These are phyloP conservation scores for Candida manassasensis DNA, from an alignment of 805 yeast species.

Conservation along the genomic window DNA sequence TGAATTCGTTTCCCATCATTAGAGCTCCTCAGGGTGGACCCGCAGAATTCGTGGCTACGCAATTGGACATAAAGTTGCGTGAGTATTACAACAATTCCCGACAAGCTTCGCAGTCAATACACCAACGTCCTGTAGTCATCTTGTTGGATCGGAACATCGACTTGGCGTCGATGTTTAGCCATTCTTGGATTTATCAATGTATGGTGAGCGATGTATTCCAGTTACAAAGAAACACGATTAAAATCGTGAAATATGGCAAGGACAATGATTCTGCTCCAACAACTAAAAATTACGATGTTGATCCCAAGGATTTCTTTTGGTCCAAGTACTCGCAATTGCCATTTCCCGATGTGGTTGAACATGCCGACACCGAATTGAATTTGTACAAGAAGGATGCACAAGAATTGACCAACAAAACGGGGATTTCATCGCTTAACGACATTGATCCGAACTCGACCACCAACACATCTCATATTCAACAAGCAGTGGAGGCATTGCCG, in stretches of 20 bases:
- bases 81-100: conserved; percentile 77
- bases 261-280: conserved; percentile 24
- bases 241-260: conserved; percentile 39
- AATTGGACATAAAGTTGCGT: conserved; percentile 75
- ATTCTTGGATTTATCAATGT: conserved; percentile 97
- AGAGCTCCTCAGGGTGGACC: conserved; percentile 92
- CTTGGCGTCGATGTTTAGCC: conserved; percentile 89
- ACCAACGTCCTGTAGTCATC: conserved; percentile 71
- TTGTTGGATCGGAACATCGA: conserved; percentile 86
- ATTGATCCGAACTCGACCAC: conserved; percentile 51
- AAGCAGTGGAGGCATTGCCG: conserved; percentile 88
- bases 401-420: conserved; percentile 74
- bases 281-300: conserved; percentile 75
- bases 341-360: conserved; percentile 98
- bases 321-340: conserved; percentile 75
- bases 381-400: conserved; percentile 83
- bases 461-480: conserved; percentile 68
- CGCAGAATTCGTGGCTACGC: conserved; percentile 88
- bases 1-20: conserved; percentile 80
- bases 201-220: conserved; percentile 90
- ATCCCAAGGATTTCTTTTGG: conserved; percentile 95
- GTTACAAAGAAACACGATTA: conserved; percentile 76
- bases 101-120: conserved; percentile 16
- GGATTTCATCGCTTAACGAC: conserved; percentile 67
- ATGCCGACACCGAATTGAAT: conserved; percentile 79